These are phyloP conservation scores for Lactarius akahatsu DNA, from an alignment of 768 basidiomycete species.

Conservation along the genomic window DNA sequence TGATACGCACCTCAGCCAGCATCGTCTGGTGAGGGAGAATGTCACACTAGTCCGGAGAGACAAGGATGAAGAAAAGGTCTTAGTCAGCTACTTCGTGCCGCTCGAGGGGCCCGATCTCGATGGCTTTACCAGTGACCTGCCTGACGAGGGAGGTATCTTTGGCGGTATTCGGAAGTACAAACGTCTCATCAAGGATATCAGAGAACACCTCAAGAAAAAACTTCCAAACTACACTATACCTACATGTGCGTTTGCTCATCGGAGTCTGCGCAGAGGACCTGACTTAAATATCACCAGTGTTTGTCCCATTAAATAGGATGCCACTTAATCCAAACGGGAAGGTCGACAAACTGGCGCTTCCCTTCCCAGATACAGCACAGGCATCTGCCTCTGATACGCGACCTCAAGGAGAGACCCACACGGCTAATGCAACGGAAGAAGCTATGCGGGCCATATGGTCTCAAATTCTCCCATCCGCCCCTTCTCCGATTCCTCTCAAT, in stretches of 20 bases:
- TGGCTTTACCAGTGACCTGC: constrained; percentile 67
- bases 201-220: constrained; percentile 96
- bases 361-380: constrained; percentile 95
- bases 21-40: constrained; percentile 94
- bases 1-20: constrained; percentile 91
- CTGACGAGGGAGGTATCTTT: constrained; percentile 53
- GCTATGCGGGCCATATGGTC: constrained; percentile 86
- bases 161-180: constrained; percentile 84
- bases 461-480: constrained; percentile 72
- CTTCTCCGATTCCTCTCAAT: constrained; percentile 76
- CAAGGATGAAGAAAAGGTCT: constrained; percentile 99
- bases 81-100: constrained; percentile 97
- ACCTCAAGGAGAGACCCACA: constrained; percentile 37
- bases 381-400: constrained; percentile 46
- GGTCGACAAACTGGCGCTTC: constrained; percentile 96
- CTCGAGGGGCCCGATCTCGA: constrained; percentile 64
- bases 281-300: constrained; percentile 52
- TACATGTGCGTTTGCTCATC: constrained; percentile 55
- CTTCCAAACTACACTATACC: constrained; percentile 94
- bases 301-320: constrained; percentile 93
- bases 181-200: constrained; percentile 86
- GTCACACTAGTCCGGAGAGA: constrained; percentile 95
- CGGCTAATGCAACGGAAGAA: constrained; percentile 68
- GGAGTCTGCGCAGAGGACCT: constrained; percentile 12
- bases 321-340: constrained; percentile 99